Percentiles rank a stretch among this genome's conserved stretches.
phyloP scores from a whole-genome alignment of 345 rosid species.

The Populus pruinosa region DNA sequence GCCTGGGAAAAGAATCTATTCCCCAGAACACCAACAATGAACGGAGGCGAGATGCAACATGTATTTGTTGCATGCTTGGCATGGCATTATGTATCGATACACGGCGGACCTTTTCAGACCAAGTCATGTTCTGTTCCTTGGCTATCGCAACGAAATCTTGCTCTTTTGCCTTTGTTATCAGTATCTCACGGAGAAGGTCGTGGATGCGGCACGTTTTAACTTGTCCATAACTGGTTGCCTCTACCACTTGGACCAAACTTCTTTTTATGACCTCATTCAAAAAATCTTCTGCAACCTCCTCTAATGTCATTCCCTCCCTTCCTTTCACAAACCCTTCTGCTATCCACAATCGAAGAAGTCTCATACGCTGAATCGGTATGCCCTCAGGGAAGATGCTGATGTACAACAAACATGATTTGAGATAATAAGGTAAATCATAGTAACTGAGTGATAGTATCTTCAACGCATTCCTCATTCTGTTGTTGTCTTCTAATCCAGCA shows the following conservation, averaged over 20 bases:
- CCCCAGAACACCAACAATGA: constrained; percentile 24
- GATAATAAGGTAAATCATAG: constrained; percentile 20
- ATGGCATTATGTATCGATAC: background rate
- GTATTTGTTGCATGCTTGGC: constrained; percentile 1
- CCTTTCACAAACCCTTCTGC: constrained; percentile 15
- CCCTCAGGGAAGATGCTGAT: constrained; percentile 4
- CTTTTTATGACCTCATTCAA: constrained; percentile 1
- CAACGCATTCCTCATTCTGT: background rate
- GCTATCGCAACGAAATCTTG: background rate
- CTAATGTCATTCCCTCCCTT: constrained; percentile 10
- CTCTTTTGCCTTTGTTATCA: background rate
- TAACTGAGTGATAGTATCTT: constrained; percentile 12
- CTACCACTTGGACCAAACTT: constrained; percentile 7
- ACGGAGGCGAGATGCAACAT: constrained; percentile 11
- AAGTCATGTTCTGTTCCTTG: background rate
- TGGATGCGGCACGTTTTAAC: constrained; percentile 7
- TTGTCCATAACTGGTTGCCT: background rate
- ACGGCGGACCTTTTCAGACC: constrained; percentile 5
- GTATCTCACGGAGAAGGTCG: background rate
- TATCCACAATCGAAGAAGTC: constrained; percentile 15
- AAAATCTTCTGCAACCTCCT: constrained; percentile 15
- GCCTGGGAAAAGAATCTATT: background rate
- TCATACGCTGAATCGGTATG: background rate
- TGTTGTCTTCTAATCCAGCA: constrained; percentile 7
- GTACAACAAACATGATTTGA: constrained; percentile 7